phyloP scores from a whole-genome alignment of 495 filamentous ascomycete species.

The Collariella sp. region DNA sequence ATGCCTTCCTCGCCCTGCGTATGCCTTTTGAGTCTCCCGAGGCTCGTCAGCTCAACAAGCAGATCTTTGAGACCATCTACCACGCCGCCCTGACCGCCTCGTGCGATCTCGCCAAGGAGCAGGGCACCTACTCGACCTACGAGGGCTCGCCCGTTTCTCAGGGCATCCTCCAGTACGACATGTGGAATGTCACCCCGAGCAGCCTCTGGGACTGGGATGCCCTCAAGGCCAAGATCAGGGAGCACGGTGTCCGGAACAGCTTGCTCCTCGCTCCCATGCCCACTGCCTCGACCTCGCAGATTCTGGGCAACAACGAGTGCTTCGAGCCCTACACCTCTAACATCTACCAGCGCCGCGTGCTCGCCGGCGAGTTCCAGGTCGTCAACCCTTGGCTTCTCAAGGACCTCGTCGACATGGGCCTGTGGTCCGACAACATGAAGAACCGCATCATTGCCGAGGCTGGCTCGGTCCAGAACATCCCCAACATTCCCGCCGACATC shows the following conservation, averaged over 20 bases:
- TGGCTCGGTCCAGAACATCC: conserved; percentile 91
- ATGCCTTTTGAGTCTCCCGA: conserved; percentile 94
- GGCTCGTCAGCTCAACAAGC: conserved; percentile 86
- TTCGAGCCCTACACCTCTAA: conserved; percentile 99
- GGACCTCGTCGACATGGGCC: conserved; percentile 92
- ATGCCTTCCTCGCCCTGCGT: conserved; percentile 94
- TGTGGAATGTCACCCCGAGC: conserved; percentile 92
- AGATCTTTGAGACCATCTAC: conserved; percentile 99
- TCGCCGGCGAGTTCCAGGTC: conserved; percentile 98
- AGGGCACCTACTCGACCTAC: conserved; percentile 82
- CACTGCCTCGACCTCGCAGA: conserved; percentile 91
- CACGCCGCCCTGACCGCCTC: conserved; percentile 89
- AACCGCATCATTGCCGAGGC: conserved; percentile 98
- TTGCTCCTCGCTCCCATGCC: conserved; percentile 96
- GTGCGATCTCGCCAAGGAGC: conserved; percentile 68
- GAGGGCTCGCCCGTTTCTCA: conserved; percentile 89
- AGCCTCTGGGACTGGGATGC: conserved; percentile 93
- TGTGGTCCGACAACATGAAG: conserved; percentile 99
- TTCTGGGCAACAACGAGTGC: conserved; percentile 97
- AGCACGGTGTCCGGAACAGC: conserved; percentile 90
- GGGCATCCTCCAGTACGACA: conserved; percentile 94
- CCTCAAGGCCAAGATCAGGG: conserved; percentile 81
- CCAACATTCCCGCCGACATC: conserved; percentile 90
- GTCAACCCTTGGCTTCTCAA: conserved; percentile 99
- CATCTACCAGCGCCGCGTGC: conserved; percentile 96